Conservation (phyloP, 2,329 filamentous ascomycete genomes). For the Ascochyta fabae region DNA sequence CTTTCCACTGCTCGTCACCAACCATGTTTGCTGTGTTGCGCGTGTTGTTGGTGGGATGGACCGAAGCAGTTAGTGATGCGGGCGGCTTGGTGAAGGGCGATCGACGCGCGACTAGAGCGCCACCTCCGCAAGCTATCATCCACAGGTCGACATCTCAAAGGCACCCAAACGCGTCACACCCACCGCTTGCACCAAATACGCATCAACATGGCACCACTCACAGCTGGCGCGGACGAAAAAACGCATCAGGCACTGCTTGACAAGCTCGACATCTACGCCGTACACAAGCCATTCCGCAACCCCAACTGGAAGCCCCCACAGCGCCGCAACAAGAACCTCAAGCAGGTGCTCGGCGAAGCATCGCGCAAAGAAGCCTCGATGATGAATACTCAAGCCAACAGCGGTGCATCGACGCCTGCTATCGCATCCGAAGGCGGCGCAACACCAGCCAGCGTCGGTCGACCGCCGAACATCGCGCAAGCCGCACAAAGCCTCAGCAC, state of each 20-base stretch:
- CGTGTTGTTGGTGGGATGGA: slow-evolving; percentile 34
- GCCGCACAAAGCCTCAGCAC: slow-evolving; percentile 86
- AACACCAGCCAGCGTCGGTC: slow-evolving; percentile 68
- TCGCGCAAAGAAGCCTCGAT: slow-evolving; percentile 88
- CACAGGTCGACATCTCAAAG: slow-evolving; percentile 12
- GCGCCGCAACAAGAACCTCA: slow-evolving; percentile 98
- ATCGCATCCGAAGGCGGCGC: slow-evolving; percentile 46
- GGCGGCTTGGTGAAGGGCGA: slow-evolving; percentile 25
- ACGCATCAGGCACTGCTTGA: slow-evolving; percentile 85
- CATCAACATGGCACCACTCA: slow-evolving; percentile 63
- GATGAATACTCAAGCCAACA: slow-evolving; percentile 81
- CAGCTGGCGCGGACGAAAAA: slow-evolving; percentile 76
- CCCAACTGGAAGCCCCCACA: slow-evolving; percentile 88
- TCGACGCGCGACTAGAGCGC: slow-evolving; percentile 23
- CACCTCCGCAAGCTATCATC: slow-evolving; percentile 29
- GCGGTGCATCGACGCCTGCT: slow-evolving; percentile 73
- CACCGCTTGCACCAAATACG: neutral
- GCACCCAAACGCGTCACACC: slow-evolving; percentile 2
- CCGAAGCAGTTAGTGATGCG: slow-evolving; percentile 35
- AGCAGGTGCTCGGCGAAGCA: slow-evolving; percentile 90
- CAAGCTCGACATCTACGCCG: slow-evolving; percentile 85
- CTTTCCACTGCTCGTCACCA: slow-evolving; percentile 5
- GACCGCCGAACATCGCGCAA: slow-evolving; percentile 75
- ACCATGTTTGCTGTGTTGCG: slow-evolving; percentile 37
- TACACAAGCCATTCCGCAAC: slow-evolving; percentile 90